These are phyloP conservation scores for Fagopyrum homotropicum DNA, from an alignment of 148 eudicot species.

Conservation along the genomic window DNA sequence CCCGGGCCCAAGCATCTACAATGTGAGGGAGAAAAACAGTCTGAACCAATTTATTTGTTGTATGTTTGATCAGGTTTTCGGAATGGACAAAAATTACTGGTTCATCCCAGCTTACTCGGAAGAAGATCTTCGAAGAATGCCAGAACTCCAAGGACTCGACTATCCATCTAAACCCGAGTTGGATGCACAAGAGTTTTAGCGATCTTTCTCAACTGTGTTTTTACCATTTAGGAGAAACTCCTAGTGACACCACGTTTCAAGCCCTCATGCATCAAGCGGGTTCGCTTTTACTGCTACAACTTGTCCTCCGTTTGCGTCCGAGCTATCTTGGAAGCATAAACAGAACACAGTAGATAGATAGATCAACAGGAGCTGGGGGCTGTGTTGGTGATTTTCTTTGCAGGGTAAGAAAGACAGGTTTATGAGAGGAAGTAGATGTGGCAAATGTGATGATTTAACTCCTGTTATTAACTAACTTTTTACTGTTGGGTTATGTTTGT, in stretches of 20 bases:
- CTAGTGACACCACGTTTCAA: neutral
- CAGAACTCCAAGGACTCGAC: conserved; percentile 91
- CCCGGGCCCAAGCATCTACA: no score
- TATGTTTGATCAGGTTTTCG: conserved; percentile 57
- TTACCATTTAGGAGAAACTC: neutral
- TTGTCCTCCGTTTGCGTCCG: neutral
- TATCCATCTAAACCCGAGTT: conserved; percentile 84
- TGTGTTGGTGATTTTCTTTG: neutral
- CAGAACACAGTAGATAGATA: conserved; percentile 8
- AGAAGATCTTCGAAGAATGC: conserved; percentile 78
- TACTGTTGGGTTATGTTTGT: neutral
- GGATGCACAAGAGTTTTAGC: conserved; percentile 49
- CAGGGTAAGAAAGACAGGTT: conserved; percentile 7
- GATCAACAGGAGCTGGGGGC: neutral
- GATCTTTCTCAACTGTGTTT: neutral
- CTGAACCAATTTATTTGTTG: neutral
- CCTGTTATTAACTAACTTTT: neutral
- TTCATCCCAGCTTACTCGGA: conserved; percentile 78
- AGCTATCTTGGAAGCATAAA: neutral
- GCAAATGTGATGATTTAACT: neutral
- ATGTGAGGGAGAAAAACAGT: no score
- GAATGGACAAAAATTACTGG: conserved; percentile 70
- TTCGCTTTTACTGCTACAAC: neutral
- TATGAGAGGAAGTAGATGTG: conserved; percentile 5
- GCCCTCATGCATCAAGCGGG: neutral